These are phyloP conservation scores for Boletus albobrunnescens DNA, from an alignment of 1,284 basidiomycete species.

Conservation along the genomic window DNA sequence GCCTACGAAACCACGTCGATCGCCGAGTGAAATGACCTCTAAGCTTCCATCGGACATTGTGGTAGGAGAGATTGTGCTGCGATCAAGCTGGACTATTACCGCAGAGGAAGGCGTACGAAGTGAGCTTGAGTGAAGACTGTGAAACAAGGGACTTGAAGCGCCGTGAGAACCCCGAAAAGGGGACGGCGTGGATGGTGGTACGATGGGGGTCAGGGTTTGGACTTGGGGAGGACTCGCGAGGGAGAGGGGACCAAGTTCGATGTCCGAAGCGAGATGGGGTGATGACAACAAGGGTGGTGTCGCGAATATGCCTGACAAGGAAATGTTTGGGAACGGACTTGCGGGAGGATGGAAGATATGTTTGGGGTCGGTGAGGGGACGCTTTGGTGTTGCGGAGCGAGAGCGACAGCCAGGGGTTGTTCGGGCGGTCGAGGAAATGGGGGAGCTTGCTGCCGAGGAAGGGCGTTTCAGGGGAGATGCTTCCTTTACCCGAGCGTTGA, in stretches of 20 bases:
- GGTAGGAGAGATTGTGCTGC: slow-evolving; percentile 23
- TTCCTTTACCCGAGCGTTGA: not conserved
- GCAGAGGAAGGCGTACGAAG: slow-evolving; percentile 12
- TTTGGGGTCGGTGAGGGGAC: not conserved
- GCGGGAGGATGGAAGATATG: slow-evolving; percentile 14
- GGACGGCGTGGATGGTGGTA: not conserved
- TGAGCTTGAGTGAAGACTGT: slow-evolving; percentile 8
- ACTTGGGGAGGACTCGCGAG: not conserved
- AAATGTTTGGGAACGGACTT: slow-evolving; percentile 21
- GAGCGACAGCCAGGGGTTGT: slow-evolving; percentile 2
- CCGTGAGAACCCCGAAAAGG: not conserved
- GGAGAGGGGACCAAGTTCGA: slow-evolving; percentile 2
- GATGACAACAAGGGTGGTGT: no score
- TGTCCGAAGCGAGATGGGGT: slow-evolving; percentile 1
- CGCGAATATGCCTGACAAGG: slow-evolving; percentile 20
- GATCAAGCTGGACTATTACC: slow-evolving; percentile 20
- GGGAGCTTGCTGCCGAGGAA: slow-evolving; percentile 2
- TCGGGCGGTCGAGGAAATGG: slow-evolving; percentile 9
- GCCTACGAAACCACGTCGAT: slow-evolving; percentile 9
- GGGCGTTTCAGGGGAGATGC: slow-evolving; percentile 14
- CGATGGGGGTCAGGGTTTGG: not conserved
- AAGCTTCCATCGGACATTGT: slow-evolving; percentile 27
- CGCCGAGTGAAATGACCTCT: slow-evolving; percentile 23
- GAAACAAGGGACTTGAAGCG: slow-evolving; percentile 4
- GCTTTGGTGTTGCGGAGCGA: slow-evolving; percentile 7